phyloP scores from a whole-genome alignment of 2,329 filamentous ascomycete genomes.

The Fusarium multiceps region DNA sequence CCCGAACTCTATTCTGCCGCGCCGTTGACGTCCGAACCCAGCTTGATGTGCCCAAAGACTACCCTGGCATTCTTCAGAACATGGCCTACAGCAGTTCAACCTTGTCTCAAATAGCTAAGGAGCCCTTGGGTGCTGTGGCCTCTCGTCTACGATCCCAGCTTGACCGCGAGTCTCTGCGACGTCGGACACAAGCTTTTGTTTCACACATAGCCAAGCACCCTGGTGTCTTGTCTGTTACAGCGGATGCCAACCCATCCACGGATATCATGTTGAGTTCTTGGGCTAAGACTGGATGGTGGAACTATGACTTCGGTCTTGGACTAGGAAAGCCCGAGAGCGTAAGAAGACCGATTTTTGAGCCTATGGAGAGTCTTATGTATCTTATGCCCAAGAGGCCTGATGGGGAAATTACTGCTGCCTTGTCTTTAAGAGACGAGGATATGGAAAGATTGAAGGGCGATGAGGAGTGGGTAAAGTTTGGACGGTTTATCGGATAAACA shows the following conservation, averaged over 20 bases:
- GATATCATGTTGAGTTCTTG: conserved; percentile 67
- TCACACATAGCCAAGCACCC: not conserved
- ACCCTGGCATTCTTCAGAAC: conserved; percentile 43
- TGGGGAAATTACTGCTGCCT: conserved; percentile 56
- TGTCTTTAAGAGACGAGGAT: conserved; percentile 62
- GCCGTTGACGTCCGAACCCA: conserved; percentile 59
- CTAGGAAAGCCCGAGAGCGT: conserved; percentile 61
- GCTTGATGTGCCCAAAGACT: conserved; percentile 52
- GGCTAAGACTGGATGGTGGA: conserved; percentile 59
- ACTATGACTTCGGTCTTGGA: conserved; percentile 59
- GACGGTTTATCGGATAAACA: conserved; percentile 31
- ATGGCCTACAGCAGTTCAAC: not conserved
- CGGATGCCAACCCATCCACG: conserved; percentile 48
- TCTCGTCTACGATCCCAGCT: not conserved
- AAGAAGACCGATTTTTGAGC: conserved; percentile 58
- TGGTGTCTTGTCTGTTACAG: not conserved
- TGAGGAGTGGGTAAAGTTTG: conserved; percentile 51
- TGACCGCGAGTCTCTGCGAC: not conserved
- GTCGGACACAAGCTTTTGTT: conserved; percentile 37
- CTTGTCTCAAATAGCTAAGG: not conserved
- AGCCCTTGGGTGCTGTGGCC: not conserved
- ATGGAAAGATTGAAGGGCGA: conserved; percentile 58
- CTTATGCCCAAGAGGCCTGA: conserved; percentile 58
- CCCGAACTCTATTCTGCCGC: conserved; percentile 55
- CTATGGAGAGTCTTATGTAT: conserved; percentile 62